Base-by-base conservation (phyloP, 1,139 yeast genomes). In the Yamadazyma songkhlaensis region DNA sequence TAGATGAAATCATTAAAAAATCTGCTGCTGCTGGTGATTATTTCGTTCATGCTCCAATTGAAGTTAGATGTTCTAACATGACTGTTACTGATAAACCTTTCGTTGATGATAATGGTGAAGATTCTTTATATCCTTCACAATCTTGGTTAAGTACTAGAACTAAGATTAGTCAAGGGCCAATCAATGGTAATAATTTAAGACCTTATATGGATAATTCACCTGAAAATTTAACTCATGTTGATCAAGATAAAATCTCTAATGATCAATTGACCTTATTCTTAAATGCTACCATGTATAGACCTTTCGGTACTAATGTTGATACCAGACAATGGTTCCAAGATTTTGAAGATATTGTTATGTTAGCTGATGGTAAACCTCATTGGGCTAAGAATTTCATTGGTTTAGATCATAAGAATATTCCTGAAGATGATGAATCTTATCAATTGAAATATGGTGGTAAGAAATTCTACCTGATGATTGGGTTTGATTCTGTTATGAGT, bases 381-480 rank as follows among this genome's bases (percentile, higher is more conserved):
- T 92, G 98, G 98, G 98, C 98, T n/a, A 92, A 92, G 70, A 90
- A 90, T 62, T 92, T 89, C 57, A 72, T 89, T 47, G 96, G 96
- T 2, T 63, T 81, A 24, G 66, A 64, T 37, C 64, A 62, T 42
- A 40, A 47, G 3, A 39, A 46, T 4, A 27, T 38, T 10, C 62
- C 67, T 1, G 60, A 58, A 3, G 67, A 61, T 29, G 71, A 68
- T 42, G 62, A 67, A 39, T 33, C 57, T 21, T 64, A 62, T 20
- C 77, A 71, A 48, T 45, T 66, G 37, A 53, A 49, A 12, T 69
- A 50, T 46, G 76, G 76, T 0, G 77, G 74, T 2, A 67, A 68
- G 47, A 54, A 60, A 10, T 89, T 83, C 56, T 84, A 83, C 46
- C 78, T 84, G 42, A 87, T 88, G 95, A 71, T 82, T 48, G 96